phyloP scores from a whole-genome alignment of 75 land plant species.

The Pinus albicaulis region DNA sequence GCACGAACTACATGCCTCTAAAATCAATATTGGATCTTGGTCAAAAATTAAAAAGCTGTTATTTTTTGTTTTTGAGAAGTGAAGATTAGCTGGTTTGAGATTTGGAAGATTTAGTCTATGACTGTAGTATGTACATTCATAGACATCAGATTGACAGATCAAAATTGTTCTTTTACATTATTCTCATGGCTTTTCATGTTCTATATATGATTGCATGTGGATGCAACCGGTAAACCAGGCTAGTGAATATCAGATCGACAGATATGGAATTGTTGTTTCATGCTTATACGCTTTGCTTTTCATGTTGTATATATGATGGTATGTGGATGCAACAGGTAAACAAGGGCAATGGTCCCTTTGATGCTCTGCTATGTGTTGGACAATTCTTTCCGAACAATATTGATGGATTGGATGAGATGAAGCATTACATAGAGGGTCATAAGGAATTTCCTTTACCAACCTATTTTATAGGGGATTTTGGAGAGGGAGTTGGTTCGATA shows the following conservation, averaged over 20 bases:
- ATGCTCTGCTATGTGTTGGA: constrained; percentile 90
- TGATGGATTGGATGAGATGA: constrained; percentile 51
- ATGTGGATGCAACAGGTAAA: constrained; percentile 58
- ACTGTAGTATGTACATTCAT: neutral
- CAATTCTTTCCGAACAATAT: constrained; percentile 84
- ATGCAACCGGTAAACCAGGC: neutral
- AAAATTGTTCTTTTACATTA: neutral
- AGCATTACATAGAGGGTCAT: constrained; percentile 57
- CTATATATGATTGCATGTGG: neutral
- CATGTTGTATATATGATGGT: neutral
- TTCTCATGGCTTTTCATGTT: constrained; percentile 1
- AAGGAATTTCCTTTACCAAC: constrained; percentile 79
- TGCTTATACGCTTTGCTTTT: neutral
- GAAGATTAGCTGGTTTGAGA: neutral
- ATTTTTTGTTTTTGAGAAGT: neutral
- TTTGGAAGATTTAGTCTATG: neutral
- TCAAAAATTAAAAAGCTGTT: neutral
- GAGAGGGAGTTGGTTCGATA: constrained; percentile 54
- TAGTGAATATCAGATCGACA: neutral
- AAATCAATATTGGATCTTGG: neutral
- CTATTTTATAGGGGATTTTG: constrained; percentile 92
- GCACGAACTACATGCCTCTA: neutral
- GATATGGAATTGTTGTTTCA: neutral
- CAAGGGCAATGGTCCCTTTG: constrained; percentile 94
- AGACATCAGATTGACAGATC: neutral